Base-by-base conservation (phyloP, 2,329 filamentous ascomycete genomes). In the Didymella exigua region DNA sequence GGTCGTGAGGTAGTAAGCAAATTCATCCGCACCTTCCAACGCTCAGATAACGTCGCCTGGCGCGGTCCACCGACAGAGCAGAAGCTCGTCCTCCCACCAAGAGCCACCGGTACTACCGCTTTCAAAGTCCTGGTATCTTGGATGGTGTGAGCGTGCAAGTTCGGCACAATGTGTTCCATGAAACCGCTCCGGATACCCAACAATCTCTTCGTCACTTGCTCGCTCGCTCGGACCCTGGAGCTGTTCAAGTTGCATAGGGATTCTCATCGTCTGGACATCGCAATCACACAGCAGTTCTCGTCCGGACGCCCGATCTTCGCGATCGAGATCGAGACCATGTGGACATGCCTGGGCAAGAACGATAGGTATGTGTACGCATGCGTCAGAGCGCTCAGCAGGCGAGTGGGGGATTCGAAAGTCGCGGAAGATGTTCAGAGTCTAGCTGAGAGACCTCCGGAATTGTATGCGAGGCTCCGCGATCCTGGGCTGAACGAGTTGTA, bases 71-170 rank as follows among this genome's bases (percentile, higher is more conserved):
- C 58, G 2, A 48, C 47, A 0, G 29, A 21, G 1, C 65, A 67
- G 21, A 40, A 49, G 11, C 33, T 70, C 10, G n/a, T 29, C 6
- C 14, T 71, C 2, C 66, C 66, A 3, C 19, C 24, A 2, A 51
- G 43, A 3, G 8, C 26, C 4, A 41, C 53, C 11, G 64, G 64
- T 33, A 51, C 56, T 7, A 34, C 56, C 2, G 59, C 63, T 1
- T 16, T 67, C 9, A 62, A 41, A 5, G 56, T 63, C 7, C 24
- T 71, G 6, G 16, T 68, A 5, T 34, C 61, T 2, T 71, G 68
- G 67, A 69, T 71, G 67, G 37, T 30, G 1, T 58, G 61, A 5
- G 68, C 67, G 2, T 70, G 67, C 38, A 45, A 46, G 2, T 26
- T 18, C 1, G 24, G 43, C 10, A 63, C 42, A 9, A 57, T 58